Evolutionary conservation across 2,329 filamentous ascomycete species (phyloP).

Genomic region (Scedosporium boydii): DNA sequence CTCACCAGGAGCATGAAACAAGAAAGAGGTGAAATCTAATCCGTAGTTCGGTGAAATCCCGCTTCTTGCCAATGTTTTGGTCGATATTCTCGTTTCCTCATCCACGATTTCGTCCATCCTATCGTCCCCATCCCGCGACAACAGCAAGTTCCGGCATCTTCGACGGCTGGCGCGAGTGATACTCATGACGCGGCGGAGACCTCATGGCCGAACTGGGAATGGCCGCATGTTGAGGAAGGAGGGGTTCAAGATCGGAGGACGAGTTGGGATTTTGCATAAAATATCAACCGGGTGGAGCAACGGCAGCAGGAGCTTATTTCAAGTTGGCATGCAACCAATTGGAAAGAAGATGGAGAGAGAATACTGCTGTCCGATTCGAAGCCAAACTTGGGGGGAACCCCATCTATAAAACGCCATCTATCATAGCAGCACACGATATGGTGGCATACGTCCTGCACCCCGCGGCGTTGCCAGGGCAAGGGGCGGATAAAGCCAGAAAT

Average conservation of each 20-base stretch:
- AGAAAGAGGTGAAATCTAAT: neutral
- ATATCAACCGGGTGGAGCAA: neutral
- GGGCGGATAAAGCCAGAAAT: neutral
- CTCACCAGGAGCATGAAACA: neutral
- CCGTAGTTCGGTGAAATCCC: neutral
- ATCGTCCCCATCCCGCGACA: too few relatives aligned
- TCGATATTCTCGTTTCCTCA: neutral
- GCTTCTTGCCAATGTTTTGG: neutral
- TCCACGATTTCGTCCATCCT: too few relatives aligned
- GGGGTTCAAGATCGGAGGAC: neutral
- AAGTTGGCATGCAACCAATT: neutral
- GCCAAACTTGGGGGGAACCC: neutral
- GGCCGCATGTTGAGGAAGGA: neutral
- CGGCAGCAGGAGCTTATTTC: neutral
- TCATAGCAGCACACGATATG: neutral
- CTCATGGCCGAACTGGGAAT: neutral
- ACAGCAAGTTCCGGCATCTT: too few relatives aligned
- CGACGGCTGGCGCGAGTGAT: too few relatives aligned
- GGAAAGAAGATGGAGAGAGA: neutral
- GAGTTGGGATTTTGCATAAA: neutral
- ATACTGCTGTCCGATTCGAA: neutral
- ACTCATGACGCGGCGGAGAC: neutral
- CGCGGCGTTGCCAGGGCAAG: conserved; percentile 5
- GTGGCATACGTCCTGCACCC: neutral
- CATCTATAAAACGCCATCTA: conserved; percentile 3